Conservation (phyloP, 2,329 filamentous ascomycete genomes). For the Neophaeococcomyces aloes region DNA sequence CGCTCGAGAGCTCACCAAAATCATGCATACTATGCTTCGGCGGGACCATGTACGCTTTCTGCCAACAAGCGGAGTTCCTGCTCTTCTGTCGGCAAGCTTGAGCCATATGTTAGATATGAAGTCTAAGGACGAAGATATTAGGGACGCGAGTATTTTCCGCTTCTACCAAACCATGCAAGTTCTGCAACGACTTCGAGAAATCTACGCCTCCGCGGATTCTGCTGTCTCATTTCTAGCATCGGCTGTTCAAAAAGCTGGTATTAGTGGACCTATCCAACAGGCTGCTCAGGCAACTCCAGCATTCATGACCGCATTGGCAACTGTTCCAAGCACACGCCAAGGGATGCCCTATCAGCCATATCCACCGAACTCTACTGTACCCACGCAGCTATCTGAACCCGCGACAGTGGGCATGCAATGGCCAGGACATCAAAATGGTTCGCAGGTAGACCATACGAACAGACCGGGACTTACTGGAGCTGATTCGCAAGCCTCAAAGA, state of each 20-base stretch:
- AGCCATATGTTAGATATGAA: constrained; percentile 89
- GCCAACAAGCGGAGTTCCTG: constrained; percentile 79
- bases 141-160: constrained; percentile 63
- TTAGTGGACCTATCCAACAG: constrained; percentile 37
- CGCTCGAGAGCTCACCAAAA: constrained; percentile 71
- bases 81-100: constrained; percentile 81
- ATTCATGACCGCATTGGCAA: no score
- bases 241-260: constrained; percentile 74
- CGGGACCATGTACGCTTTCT: constrained; percentile 64
- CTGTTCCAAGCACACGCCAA: no score
- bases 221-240: constrained; percentile 83
- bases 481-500: no score
- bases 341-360: no score
- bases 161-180: constrained; percentile 88
- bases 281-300: no score
- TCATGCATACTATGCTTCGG: constrained; percentile 63
- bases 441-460: no score
- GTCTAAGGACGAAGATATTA: constrained; percentile 59
- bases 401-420: no score
- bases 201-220: constrained; percentile 84
- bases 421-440: no score
- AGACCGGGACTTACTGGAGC: no score
- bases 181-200: constrained; percentile 73
- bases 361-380: no score
- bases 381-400: no score